These are phyloP conservation scores for Apophysomyces ossiformis DNA, from an alignment of 371 early-diverging fungal species.

Conservation along the genomic window DNA sequence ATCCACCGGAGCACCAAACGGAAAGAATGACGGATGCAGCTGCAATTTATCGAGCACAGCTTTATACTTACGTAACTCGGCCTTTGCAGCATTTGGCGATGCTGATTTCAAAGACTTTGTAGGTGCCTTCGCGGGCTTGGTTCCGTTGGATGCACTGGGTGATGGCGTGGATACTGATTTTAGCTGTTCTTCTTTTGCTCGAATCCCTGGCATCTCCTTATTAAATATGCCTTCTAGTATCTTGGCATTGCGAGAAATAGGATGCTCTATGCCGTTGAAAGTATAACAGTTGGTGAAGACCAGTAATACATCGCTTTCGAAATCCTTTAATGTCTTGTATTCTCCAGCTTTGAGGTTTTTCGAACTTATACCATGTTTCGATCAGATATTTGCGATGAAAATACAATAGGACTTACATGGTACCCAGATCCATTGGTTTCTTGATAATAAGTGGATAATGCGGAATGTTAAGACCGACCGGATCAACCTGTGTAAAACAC, in stretches of 20 bases:
- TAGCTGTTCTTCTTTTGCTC: constrained; percentile 35
- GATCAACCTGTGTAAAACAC: constrained; percentile 62
- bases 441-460: constrained; percentile 84
- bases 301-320: constrained; percentile 74
- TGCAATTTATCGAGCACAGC: constrained; percentile 35
- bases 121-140: constrained; percentile 3
- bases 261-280: constrained; percentile 83
- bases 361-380: constrained; percentile 51
- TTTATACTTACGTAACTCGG: constrained; percentile 38
- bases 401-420: constrained; percentile 30
- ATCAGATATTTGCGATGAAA: neutral
- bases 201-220: constrained; percentile 42
- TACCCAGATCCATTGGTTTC: constrained; percentile 84
- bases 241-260: constrained; percentile 67
- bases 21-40: constrained; percentile 26
- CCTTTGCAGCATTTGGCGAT: constrained; percentile 20
- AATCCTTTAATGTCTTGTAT: constrained; percentile 62
- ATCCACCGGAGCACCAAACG: constrained; percentile 34
- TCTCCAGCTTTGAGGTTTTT: constrained; percentile 63
- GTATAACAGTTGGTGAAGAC: constrained; percentile 88
- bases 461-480: constrained; percentile 77
- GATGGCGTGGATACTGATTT: neutral
- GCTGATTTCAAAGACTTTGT: constrained; percentile 9
- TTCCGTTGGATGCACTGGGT: constrained; percentile 6
- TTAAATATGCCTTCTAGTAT: constrained; percentile 56